Percentiles rank a stretch among this genome's conserved stretches.
phyloP scores from a whole-genome alignment of 495 filamentous ascomycete species.

The Penicillium maclennaniae region DNA sequence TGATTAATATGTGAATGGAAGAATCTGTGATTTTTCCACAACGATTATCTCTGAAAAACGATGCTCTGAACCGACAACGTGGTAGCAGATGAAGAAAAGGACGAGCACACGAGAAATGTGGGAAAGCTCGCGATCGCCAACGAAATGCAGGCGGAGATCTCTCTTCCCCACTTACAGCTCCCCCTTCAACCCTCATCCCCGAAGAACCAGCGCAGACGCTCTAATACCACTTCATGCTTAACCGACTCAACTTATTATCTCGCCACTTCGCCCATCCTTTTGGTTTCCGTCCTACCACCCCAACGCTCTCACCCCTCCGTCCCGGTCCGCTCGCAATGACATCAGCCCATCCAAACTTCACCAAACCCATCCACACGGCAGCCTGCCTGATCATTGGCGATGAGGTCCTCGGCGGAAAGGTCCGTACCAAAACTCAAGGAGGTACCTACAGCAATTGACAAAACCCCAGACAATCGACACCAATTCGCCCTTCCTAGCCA shows the following conservation, averaged over 20 bases:
- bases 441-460: background rate
- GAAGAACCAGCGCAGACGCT: background rate
- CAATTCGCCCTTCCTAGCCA: constrained; percentile 87
- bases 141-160: constrained; percentile 23
- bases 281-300: constrained; percentile 28
- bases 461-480: constrained; percentile 69
- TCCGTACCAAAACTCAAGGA: constrained; percentile 19
- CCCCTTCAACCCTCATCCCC: constrained; percentile 6
- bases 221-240: constrained; percentile 56
- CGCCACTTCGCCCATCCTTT: constrained; percentile 67
- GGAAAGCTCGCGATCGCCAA: constrained; percentile 4
- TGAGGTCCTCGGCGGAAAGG: constrained; percentile 96
- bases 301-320: constrained; percentile 32
- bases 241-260: constrained; percentile 66
- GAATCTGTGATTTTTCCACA: background rate
- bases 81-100: background rate
- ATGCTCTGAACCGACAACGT: background rate
- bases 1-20: background rate
- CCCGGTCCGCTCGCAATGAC: constrained; percentile 47
- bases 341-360: constrained; percentile 40
- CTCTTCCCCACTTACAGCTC: constrained; percentile 18
- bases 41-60: background rate
- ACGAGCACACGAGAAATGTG: constrained; percentile 7
- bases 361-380: constrained; percentile 76
- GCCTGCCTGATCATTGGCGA: constrained; percentile 95